Evolutionary conservation across 768 basidiomycete genomes (phyloP).

Genomic region (Butyriboletus loyo): DNA sequence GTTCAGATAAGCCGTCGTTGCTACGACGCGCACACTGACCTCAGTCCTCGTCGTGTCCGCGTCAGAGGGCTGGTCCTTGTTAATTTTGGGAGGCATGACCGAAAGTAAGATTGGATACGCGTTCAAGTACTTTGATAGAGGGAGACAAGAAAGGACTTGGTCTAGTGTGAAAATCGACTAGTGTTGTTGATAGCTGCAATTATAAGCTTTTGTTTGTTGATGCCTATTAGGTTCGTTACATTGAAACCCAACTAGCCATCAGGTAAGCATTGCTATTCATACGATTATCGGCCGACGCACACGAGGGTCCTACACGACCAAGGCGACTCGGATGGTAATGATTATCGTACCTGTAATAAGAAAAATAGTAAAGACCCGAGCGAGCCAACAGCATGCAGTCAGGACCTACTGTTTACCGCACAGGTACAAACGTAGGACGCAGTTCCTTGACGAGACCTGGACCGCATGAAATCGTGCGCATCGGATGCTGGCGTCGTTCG

Average conservation of each 20-base stretch:
- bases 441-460: neutral
- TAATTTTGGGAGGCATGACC: constrained; percentile 25
- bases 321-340: constrained; percentile 4
- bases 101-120: constrained; percentile 20
- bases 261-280: constrained; percentile 29
- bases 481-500: neutral
- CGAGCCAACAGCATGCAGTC: neutral
- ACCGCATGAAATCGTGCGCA: neutral
- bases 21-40: constrained; percentile 22
- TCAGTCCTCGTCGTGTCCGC: constrained; percentile 28
- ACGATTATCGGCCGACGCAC: constrained; percentile 12
- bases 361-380: neutral
- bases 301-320: constrained; percentile 7
- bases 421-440: neutral
- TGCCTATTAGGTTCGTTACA: constrained; percentile 34
- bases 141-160: constrained; percentile 38
- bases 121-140: constrained; percentile 24
- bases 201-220: constrained; percentile 41
- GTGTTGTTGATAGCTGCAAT: constrained; percentile 37
- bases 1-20: constrained; percentile 16
- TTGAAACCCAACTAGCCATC: constrained; percentile 39
- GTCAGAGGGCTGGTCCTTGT: constrained; percentile 27
- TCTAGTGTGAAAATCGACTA: constrained; percentile 40
- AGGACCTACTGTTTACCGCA: constrained; percentile 1
- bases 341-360: constrained; percentile 8